phyloP scores from a whole-genome alignment of 768 basidiomycete genomes.

The Calocybe indica region DNA sequence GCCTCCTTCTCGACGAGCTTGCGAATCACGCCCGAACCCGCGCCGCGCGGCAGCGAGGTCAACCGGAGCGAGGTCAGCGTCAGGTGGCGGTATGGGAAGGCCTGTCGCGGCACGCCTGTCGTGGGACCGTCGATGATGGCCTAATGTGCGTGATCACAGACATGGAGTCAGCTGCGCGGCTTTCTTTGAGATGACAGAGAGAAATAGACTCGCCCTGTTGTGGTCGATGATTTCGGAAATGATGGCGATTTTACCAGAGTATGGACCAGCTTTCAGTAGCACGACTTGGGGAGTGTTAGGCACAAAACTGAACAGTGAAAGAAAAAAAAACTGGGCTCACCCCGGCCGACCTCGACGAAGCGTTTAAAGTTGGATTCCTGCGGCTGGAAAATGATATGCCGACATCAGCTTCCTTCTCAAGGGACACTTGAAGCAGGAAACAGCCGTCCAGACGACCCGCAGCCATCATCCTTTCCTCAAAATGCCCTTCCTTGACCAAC shows the following conservation, averaged over 20 bases:
- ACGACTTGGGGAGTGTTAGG: constrained; percentile 52
- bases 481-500: constrained; percentile 1
- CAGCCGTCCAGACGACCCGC: constrained; percentile 5
- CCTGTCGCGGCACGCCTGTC: constrained; percentile 87
- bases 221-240: constrained; percentile 99
- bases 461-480: constrained; percentile 2
- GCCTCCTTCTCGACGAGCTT: constrained; percentile 87
- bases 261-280: constrained; percentile 87
- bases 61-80: constrained; percentile 84
- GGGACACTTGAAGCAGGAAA: background rate
- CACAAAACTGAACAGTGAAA: background rate
- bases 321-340: constrained; percentile 31
- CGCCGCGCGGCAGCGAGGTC: constrained; percentile 79
- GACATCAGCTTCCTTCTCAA: background rate
- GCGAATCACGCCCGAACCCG: constrained; percentile 75
- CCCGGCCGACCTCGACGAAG: constrained; percentile 97
- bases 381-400: constrained; percentile 10
- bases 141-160: constrained; percentile 30
- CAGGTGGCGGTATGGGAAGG: constrained; percentile 88
- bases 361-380: constrained; percentile 90
- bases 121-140: constrained; percentile 94
- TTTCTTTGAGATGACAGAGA: background rate
- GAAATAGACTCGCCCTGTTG: constrained; percentile 69
- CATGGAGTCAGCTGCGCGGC: background rate
- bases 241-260: constrained; percentile 84